Evolutionary conservation across 306 rosid genomes (phyloP).

Genomic region (Betula pendula): DNA sequence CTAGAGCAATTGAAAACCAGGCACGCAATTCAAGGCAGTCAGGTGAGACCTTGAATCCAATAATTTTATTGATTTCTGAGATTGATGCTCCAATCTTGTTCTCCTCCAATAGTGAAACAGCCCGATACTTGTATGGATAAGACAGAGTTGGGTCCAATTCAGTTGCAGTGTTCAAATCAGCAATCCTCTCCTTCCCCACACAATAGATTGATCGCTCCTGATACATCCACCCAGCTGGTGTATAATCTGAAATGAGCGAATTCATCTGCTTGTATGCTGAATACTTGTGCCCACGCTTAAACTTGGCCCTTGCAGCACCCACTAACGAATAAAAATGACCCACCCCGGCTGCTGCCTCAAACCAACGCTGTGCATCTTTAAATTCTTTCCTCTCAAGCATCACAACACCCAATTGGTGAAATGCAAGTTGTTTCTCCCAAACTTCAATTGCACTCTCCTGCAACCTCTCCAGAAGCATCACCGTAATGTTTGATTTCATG

Average conservation of each 20-base stretch:
- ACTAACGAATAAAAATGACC: constrained; percentile 77
- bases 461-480: constrained; percentile 84
- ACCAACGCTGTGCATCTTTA: constrained; percentile 76
- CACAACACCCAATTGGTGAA: constrained; percentile 76
- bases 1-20: constrained; percentile 74
- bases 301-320: constrained; percentile 84
- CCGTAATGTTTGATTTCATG: constrained; percentile 73
- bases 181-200: constrained; percentile 71
- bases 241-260: constrained; percentile 58
- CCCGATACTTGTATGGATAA: constrained; percentile 77
- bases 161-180: constrained; percentile 68
- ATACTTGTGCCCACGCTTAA: constrained; percentile 75
- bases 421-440: constrained; percentile 82
- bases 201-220: constrained; percentile 85
- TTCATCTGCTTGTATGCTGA: constrained; percentile 74
- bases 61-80: constrained; percentile 69
- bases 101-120: constrained; percentile 62
- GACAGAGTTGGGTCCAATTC: constrained; percentile 81
- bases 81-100: constrained; percentile 58
- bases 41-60: constrained; percentile 74
- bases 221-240: constrained; percentile 91
- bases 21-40: constrained; percentile 88
- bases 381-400: constrained; percentile 82
- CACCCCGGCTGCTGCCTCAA: constrained; percentile 61
- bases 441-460: constrained; percentile 63